Percentiles rank a stretch among this genome's conserved stretches.
These are phyloP conservation scores for Rhododendron williamsianum DNA, from an alignment of 148 eudicot species.

Conservation along the genomic window DNA sequence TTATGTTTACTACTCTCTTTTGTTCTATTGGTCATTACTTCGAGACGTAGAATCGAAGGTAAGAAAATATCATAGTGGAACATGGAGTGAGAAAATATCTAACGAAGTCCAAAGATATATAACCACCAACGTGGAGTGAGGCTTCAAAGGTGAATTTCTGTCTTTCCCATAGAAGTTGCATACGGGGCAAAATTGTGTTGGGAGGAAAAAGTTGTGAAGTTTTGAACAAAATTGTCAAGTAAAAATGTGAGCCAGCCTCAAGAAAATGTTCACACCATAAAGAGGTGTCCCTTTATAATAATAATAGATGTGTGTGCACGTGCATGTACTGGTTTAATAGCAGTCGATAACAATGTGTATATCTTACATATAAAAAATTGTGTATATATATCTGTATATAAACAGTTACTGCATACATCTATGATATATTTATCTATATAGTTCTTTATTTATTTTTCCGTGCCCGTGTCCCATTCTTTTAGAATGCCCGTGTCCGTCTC, in stretches of 20 bases:
- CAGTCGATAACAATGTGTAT: background rate
- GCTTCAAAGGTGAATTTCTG: background rate
- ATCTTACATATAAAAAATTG: background rate
- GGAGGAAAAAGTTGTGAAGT: background rate
- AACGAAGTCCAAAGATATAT: background rate
- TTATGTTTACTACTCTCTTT: background rate
- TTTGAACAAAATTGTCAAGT: background rate
- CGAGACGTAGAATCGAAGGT: background rate
- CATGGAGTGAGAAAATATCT: background rate
- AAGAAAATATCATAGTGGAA: background rate
- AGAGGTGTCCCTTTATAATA: background rate
- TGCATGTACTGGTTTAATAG: background rate
- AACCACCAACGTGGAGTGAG: background rate
- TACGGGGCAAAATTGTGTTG: background rate
- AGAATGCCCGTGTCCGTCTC: background rate
- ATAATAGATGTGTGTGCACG: background rate
- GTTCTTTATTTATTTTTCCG: too few species aligned
- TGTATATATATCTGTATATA: background rate
- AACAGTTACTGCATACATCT: background rate
- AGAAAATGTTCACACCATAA: background rate
- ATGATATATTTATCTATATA: too few species aligned
- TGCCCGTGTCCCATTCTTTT: background rate
- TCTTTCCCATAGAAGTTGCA: background rate
- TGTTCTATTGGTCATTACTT: background rate
- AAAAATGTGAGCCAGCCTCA: background rate